These are phyloP conservation scores for Fusarium falciforme DNA, from an alignment of 2,329 filamentous ascomycete species.

Conservation along the genomic window DNA sequence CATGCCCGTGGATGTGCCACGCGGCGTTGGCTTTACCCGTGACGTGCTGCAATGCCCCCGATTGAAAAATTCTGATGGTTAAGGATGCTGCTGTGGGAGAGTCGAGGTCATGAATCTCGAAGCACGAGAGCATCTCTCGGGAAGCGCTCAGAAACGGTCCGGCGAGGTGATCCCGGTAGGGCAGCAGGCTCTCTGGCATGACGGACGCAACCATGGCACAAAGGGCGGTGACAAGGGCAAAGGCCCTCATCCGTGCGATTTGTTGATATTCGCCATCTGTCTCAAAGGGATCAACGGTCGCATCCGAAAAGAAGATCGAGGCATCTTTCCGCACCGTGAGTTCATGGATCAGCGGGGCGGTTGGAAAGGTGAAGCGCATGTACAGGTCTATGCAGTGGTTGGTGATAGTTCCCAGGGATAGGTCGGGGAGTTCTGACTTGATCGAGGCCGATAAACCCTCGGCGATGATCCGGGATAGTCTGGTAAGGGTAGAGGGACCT, in stretches of 20 bases:
- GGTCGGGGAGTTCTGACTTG: not conserved
- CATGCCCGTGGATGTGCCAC: not conserved
- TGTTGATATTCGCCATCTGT: not conserved
- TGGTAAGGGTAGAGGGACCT: not conserved
- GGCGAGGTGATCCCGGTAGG: not conserved
- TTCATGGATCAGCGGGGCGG: not conserved
- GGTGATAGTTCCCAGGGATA: not conserved
- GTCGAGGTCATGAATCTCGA: not conserved
- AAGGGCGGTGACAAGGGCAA: not conserved
- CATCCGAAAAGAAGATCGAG: not conserved
- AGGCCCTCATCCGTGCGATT: not conserved
- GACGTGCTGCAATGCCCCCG: not conserved
- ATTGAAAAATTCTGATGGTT: not conserved
- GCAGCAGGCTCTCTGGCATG: not conserved
- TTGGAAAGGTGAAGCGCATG: not conserved
- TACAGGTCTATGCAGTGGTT: not conserved
- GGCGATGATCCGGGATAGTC: not conserved
- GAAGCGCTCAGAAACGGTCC: not conserved
- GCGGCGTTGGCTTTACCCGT: not conserved
- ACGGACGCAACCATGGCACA: not conserved
- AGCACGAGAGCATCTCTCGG: not conserved
- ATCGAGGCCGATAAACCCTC: not conserved
- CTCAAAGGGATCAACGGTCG: not conserved
- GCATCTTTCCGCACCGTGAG: not conserved
- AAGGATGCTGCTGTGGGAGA: not conserved